These are phyloP conservation scores for Lactifluus echinatus DNA, from an alignment of 768 basidiomycete species.

Conservation along the genomic window DNA sequence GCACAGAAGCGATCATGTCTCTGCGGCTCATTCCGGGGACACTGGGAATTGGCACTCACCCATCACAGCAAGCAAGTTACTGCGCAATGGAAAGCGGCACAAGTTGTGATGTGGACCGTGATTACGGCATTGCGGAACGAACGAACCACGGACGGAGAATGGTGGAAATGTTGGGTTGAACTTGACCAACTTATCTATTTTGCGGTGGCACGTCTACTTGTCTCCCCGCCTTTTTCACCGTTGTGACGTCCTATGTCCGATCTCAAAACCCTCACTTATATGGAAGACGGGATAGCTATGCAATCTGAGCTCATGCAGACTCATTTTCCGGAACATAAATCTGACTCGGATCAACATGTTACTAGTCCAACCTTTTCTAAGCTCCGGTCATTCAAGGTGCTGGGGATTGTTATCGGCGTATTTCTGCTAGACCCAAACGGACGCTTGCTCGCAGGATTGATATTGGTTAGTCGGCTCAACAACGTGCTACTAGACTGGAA, in stretches of 20 bases:
- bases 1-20: no score
- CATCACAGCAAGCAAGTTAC: conserved; percentile 67
- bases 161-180: conserved; percentile 78
- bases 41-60: conserved; percentile 72
- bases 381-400: conserved; percentile 53
- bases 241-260: background rate
- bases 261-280: background rate
- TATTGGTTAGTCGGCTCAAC: conserved; percentile 51
- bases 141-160: conserved; percentile 48
- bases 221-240: background rate
- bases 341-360: background rate
- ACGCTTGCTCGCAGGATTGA: conserved; percentile 57
- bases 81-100: conserved; percentile 70
- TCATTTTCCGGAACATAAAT: conserved; percentile 40
- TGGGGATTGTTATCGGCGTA: conserved; percentile 71
- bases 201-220: conserved; percentile 45
- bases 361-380: conserved; percentile 46
- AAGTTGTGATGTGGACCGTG: conserved; percentile 65
- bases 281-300: conserved; percentile 50
- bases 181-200: conserved; percentile 67
- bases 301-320: conserved; percentile 65
- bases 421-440: conserved; percentile 66
- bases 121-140: conserved; percentile 58
- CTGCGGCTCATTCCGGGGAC: no score
- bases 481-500: conserved; percentile 61